Base-by-base conservation (phyloP, 352 stramenopile genomes). In the Phytophthora europaea region DNA sequence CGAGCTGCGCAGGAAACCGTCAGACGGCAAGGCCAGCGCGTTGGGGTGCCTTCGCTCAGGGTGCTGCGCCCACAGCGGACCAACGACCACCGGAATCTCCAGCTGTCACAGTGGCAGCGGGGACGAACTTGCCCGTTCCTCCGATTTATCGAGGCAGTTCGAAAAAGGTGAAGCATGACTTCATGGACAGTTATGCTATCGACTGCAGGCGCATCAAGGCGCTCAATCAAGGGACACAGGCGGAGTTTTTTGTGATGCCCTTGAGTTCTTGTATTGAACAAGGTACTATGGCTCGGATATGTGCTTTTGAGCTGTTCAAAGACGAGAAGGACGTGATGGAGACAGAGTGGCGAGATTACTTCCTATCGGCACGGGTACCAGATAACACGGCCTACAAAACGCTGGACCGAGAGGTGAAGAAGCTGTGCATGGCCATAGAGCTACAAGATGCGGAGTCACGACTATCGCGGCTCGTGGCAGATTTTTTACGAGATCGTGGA, bases 381-480 rank as follows among this genome's bases (percentile, higher is more conserved):
- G 60, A 66, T 2, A 66, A 59, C 6, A 66, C 60, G 13, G 47
- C 60, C 0, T 66, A 66, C 16, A 57, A 59, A 31, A 31, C 40
- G 7, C 31, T 66, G 28, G 20, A 66, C 12, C 4, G 22, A 20
- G 60, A 59, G 6, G 31, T 66, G 31, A 66, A 58, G 22, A 52
- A 8, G 1, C 31, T 66, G 18, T 66, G 31, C 33, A 58, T 66
- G 60, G 47, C 52, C 8, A 16, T n/a, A 2, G n/a, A 58, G 31
- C 13, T 59, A 1, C 28, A 65, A 20, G 45, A 65, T 12, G 59
- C 60, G 2, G 31, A 59, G 48, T 67, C 60, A 0, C 20, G 50
- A 52, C 13, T 68, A 1, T 68, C 61, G 4, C 61, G 36, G 0
- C 33, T 60, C 2, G 28, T 67, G 23, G 34, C 34, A 4, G 48